These are phyloP conservation scores for Exophiala aquamarina DNA, from an alignment of 2,329 filamentous ascomycete species.

Conservation along the genomic window DNA sequence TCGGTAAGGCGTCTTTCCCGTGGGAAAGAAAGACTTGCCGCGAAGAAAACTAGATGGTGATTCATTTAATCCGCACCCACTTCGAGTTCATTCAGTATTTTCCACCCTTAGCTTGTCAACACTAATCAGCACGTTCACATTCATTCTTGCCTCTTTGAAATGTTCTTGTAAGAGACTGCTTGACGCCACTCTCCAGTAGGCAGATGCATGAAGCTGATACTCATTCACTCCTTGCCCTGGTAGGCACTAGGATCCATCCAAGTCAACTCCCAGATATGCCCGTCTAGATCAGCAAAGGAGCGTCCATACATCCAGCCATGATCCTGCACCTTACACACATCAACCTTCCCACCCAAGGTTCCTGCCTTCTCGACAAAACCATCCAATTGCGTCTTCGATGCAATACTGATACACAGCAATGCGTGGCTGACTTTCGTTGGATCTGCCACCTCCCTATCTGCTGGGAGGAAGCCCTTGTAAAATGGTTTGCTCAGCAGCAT, in stretches of 20 bases:
- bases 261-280: constrained; percentile 13
- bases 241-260: constrained; percentile 12
- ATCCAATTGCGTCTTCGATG: constrained; percentile 11
- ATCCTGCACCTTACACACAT: constrained; percentile 8
- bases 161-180: too few relatives aligned
- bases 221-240: constrained; percentile 14
- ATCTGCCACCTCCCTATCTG: constrained; percentile 2
- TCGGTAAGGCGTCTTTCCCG: constrained; percentile 1
- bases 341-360: constrained; percentile 5
- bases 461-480: constrained; percentile 16
- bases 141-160: too few relatives aligned
- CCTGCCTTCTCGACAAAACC: constrained; percentile 8
- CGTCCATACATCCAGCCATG: constrained; percentile 12
- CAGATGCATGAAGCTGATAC: too few relatives aligned
- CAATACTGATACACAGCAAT: constrained; percentile 12
- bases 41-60: too few relatives aligned
- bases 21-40: constrained; percentile 4
- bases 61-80: too few relatives aligned
- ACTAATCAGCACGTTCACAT: too few relatives aligned
- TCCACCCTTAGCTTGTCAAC: too few relatives aligned
- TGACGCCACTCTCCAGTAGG: too few relatives aligned
- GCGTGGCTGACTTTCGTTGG: constrained; percentile 10
- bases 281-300: constrained; percentile 15
- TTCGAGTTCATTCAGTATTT: too few relatives aligned
- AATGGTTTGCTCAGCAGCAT: constrained; percentile 15